Base-by-base conservation (phyloP, 768 basidiomycete species). In the Suillus bovinus region DNA sequence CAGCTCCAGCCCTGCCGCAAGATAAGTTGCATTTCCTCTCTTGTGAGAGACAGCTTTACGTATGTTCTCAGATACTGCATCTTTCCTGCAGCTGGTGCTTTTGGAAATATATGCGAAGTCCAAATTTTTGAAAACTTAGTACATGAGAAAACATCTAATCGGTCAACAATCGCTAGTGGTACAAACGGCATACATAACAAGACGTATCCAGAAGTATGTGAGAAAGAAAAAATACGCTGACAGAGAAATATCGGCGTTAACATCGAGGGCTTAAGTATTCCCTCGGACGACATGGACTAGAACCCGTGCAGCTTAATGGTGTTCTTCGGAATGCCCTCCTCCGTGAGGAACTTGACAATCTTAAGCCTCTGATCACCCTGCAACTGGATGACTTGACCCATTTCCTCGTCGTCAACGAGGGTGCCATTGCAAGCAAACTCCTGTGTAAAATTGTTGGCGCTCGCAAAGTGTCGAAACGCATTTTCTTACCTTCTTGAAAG, bases 401-500 rank as follows among this genome's bases (percentile, higher is more conserved):
- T 87, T 80, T 95, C 93, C 76, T 92, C 92, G 79, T 97, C 93
- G 59, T 95, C 92, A 67, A 97, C 92, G 69, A 99, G 86, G 57
- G 91, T 96, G 68, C 97, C 97, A 78, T 99, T 99, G 82, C 96
- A 98, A 67, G 96, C 96, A 69, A 98, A 97, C 82, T 97, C 94
- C 94, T 96, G 68, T 13, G 56, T 46, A 8, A 17, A 17, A 24
- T 34, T 63, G 64, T 70, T 52, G 65, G 53, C 34, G 41, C 33
- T 14, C 13, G 49, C 16, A 34, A 11, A 61, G 16, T 49, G 27
- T 42, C n/a, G 47, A 4, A 61, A 14, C 4, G 8, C 58, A 34
- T 34, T 9, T 20, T 3, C 63, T 53, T 62, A 91, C 94, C 90
- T 98, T 99, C 86, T 99, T 99, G 84, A 99, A 97, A 16, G 93